A percentile compares a stretch with the other conserved stretches of the same genome.
Conservation (phyloP, 345 rosid species). For the Sisymbrium altissimum region DNA sequence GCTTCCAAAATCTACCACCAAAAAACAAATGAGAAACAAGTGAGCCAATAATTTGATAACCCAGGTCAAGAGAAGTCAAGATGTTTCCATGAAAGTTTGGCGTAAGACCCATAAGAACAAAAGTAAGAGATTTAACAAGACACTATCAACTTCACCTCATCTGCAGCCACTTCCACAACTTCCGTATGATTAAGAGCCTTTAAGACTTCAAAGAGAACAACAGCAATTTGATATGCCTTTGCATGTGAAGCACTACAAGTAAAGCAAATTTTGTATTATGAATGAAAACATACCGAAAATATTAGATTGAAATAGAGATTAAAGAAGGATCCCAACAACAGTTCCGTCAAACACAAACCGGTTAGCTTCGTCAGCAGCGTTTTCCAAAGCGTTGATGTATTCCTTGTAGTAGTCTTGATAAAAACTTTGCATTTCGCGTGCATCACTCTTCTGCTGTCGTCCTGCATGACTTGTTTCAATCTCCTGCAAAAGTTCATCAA, state of each 20-base stretch:
- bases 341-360: slow-evolving; percentile 34
- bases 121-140: neutral
- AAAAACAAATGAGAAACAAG: slow-evolving; percentile 21
- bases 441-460: slow-evolving; percentile 45
- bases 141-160: slow-evolving; percentile 45
- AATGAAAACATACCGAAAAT: neutral
- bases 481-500: slow-evolving; percentile 58
- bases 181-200: slow-evolving; percentile 39
- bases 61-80: slow-evolving; percentile 2
- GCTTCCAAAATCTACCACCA: slow-evolving; percentile 57
- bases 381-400: slow-evolving; percentile 75
- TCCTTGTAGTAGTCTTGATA: slow-evolving; percentile 76
- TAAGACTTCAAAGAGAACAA: slow-evolving; percentile 66
- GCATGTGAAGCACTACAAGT: slow-evolving; percentile 63
- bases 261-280: neutral
- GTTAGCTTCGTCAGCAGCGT: slow-evolving; percentile 83
- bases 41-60: neutral
- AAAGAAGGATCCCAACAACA: neutral
- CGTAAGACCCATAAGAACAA: neutral
- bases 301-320: neutral
- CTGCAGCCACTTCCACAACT: slow-evolving; percentile 51
- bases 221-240: slow-evolving; percentile 71
- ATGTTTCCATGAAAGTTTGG: neutral
- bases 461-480: slow-evolving; percentile 15
- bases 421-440: slow-evolving; percentile 86